Conservation (phyloP, 805 yeast genomes). For the Candida germanica region DNA sequence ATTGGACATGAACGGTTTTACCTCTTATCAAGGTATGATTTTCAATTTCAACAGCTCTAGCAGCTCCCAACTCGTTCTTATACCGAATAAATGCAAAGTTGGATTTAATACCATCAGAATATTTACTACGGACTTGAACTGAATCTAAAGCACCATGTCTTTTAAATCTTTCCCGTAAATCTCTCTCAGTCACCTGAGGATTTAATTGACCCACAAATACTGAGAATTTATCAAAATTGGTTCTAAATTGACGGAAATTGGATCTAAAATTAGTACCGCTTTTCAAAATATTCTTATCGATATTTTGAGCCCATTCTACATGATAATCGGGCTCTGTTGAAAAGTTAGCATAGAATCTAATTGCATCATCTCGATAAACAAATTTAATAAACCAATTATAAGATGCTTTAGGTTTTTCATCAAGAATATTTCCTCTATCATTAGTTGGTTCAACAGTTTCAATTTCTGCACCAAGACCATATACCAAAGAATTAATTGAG, state of each 20-base stretch:
- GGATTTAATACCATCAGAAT: slow-evolving; percentile 18
- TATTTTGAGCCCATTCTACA: slow-evolving; percentile 85
- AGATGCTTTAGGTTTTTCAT: slow-evolving; percentile 12
- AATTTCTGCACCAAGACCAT: slow-evolving; percentile 62
- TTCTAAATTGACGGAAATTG: neutral
- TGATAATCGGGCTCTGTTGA: slow-evolving; percentile 52
- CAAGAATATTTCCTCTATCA: slow-evolving; percentile 23
- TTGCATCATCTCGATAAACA: slow-evolving; percentile 83
- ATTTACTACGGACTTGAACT: slow-evolving; percentile 46
- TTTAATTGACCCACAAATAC: slow-evolving; percentile 78
- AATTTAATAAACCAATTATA: slow-evolving; percentile 73
- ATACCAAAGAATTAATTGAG: slow-evolving; percentile 38
- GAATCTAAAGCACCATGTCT: slow-evolving; percentile 65
- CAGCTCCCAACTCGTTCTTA: slow-evolving; percentile 67
- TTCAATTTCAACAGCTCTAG: slow-evolving; percentile 81
- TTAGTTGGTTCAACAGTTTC: slow-evolving; percentile 54
- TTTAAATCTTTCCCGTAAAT: slow-evolving; percentile 56
- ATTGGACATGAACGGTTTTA: slow-evolving; percentile 82
- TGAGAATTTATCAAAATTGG: slow-evolving; percentile 57
- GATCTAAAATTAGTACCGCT: slow-evolving; percentile 1
- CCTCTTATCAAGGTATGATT: slow-evolving; percentile 74
- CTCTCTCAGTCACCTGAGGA: slow-evolving; percentile 50
- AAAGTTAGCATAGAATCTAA: slow-evolving; percentile 72
- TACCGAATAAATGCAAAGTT: slow-evolving; percentile 75
- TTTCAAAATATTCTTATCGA: slow-evolving; percentile 37